phyloP scores from a whole-genome alignment of 495 filamentous ascomycete species.

The Saxophila tyrrhenica region DNA sequence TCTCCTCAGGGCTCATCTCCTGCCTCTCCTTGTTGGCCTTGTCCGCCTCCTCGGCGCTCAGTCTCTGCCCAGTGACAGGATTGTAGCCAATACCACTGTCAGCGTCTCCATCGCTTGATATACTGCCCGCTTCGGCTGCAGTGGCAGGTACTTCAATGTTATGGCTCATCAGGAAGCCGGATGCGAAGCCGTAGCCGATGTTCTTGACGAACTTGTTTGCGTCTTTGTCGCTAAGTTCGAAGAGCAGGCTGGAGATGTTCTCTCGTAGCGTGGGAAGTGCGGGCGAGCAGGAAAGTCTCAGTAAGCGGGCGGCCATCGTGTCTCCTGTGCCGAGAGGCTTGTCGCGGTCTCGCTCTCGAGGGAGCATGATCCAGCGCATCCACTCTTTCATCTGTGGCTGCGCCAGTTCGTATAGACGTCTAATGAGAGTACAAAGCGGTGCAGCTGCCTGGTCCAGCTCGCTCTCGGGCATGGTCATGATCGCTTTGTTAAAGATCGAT shows the following conservation, averaged over 20 bases:
- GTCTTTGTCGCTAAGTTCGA: slow-evolving; percentile 64
- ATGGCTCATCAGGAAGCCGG: slow-evolving; percentile 74
- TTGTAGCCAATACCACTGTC: slow-evolving; percentile 46
- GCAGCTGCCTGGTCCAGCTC: slow-evolving; percentile 57
- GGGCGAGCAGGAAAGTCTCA: slow-evolving; percentile 68
- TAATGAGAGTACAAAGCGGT: slow-evolving; percentile 62
- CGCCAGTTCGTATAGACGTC: slow-evolving; percentile 60
- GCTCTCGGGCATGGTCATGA: slow-evolving; percentile 45
- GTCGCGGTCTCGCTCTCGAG: slow-evolving; percentile 66
- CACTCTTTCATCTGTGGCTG: slow-evolving; percentile 47
- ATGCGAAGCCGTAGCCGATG: slow-evolving; percentile 73
- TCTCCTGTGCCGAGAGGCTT: slow-evolving; percentile 64
- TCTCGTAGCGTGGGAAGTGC: slow-evolving; percentile 57
- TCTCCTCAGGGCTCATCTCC: slow-evolving; percentile 84
- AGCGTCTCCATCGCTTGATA: slow-evolving; percentile 27
- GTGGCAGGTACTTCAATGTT: slow-evolving; percentile 64
- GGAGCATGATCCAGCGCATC: slow-evolving; percentile 60
- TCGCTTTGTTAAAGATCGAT: slow-evolving; percentile 58
- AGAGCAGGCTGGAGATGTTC: slow-evolving; percentile 68
- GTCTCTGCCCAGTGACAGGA: slow-evolving; percentile 79
- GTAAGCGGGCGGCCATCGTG: slow-evolving; percentile 63
- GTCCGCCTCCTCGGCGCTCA: slow-evolving; percentile 48
- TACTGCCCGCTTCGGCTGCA: slow-evolving; percentile 47
- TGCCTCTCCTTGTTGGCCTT: slow-evolving; percentile 33
- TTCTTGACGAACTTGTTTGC: slow-evolving; percentile 31